A percentile compares a stretch with the other conserved stretches of the same genome.
Evolutionary conservation across 2,329 filamentous ascomycete species (phyloP).

Genomic region (Rachicladosporium sp.): DNA sequence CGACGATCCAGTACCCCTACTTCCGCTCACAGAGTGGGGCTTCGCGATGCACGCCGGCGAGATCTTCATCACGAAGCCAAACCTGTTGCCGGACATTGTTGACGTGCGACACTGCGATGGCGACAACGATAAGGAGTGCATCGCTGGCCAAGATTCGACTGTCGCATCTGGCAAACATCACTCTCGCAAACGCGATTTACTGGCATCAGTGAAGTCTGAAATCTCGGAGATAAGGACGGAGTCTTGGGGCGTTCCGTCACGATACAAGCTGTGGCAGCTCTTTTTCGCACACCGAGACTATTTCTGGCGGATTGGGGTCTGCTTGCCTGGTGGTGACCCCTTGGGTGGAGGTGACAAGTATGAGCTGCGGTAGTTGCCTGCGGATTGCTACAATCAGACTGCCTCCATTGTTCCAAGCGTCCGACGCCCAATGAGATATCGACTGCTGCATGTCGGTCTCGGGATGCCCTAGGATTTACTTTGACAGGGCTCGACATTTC

Average conservation of each 20-base stretch:
- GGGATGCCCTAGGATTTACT: no score
- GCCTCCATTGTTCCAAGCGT: no score
- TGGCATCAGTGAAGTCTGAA: slow-evolving; percentile 15
- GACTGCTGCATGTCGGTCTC: no score
- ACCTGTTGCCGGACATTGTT: slow-evolving; percentile 52
- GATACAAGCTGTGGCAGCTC: slow-evolving; percentile 75
- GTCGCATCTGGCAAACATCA: slow-evolving; percentile 2
- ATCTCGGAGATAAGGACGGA: slow-evolving; percentile 22
- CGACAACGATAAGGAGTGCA: slow-evolving; percentile 58
- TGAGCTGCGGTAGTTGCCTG: no score
- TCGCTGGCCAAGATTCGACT: slow-evolving; percentile 44
- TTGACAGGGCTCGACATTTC: no score
- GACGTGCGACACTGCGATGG: slow-evolving; percentile 63
- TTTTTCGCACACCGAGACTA: slow-evolving; percentile 94
- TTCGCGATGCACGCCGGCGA: slow-evolving; percentile 78
- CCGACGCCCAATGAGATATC: no score
- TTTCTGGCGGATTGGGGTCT: slow-evolving; percentile 86
- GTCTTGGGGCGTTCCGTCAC: slow-evolving; percentile 32
- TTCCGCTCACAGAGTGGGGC: slow-evolving; percentile 79
- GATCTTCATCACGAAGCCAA: slow-evolving; percentile 64
- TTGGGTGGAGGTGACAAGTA: slow-evolving; percentile 11
- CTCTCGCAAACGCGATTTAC: slow-evolving; percentile 9
- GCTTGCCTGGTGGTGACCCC: slow-evolving; percentile 49
- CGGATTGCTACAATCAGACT: no score
- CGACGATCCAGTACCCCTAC: slow-evolving; percentile 75